These are phyloP conservation scores for Blastobotrys mokoenaii DNA, from an alignment of 805 yeast species.

Conservation along the genomic window DNA sequence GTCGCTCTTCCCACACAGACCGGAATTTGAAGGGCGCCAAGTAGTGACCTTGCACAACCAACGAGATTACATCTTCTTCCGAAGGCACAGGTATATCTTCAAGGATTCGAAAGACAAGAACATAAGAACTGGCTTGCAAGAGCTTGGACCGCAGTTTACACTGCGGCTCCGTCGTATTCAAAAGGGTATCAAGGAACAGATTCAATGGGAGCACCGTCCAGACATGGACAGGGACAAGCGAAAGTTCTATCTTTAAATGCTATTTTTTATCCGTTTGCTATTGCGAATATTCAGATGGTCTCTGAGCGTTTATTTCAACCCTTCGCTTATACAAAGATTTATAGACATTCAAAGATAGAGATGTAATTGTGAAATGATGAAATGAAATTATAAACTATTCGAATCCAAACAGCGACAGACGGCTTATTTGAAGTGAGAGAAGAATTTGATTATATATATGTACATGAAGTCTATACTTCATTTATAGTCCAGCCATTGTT, in stretches of 20 bases:
- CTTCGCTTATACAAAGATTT: too few species aligned
- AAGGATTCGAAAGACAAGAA: slow-evolving; percentile 56
- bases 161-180: slow-evolving; percentile 80
- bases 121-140: slow-evolving; percentile 80
- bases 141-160: slow-evolving; percentile 94
- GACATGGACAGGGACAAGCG: slow-evolving; percentile 96
- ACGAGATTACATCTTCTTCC: slow-evolving; percentile 88
- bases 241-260: slow-evolving; percentile 65
- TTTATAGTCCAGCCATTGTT: slow-evolving; percentile 2
- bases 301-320: not conserved
- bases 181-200: slow-evolving; percentile 83
- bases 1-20: slow-evolving; percentile 83
- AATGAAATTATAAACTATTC: too few species aligned
- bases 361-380: too few species aligned
- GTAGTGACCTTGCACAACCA: slow-evolving; percentile 94
- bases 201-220: slow-evolving; percentile 94
- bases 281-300: not conserved
- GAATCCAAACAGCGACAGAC: too few species aligned
- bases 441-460: not conserved
- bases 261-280: slow-evolving; percentile 1
- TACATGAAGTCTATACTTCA: not conserved
- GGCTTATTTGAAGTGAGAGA: too few species aligned
- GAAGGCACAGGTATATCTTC: slow-evolving; percentile 90
- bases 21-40: slow-evolving; percentile 92
- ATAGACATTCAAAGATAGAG: too few species aligned